A percentile compares a stretch with the other conserved stretches of the same genome.
These are phyloP conservation scores for Salix purpurea DNA, from an alignment of 345 rosid species.

Conservation along the genomic window DNA sequence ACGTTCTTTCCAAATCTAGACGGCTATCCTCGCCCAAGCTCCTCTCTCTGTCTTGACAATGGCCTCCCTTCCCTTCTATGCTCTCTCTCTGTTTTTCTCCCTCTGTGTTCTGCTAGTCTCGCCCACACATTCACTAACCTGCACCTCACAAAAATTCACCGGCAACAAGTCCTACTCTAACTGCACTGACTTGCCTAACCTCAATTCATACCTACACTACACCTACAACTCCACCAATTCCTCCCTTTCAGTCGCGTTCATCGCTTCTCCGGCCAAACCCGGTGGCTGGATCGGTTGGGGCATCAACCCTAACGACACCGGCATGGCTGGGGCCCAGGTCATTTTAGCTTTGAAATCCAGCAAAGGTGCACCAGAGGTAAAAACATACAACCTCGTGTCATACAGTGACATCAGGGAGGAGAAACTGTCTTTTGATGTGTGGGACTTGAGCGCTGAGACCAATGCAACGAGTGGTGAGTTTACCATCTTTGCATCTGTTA, in stretches of 20 bases:
- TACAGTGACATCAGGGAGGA: conserved; percentile 11
- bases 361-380: conserved; percentile 25
- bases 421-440: conserved; percentile 17
- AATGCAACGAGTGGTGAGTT: neutral
- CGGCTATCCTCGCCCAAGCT: neutral
- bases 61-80: conserved; percentile 15
- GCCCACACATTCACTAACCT: conserved; percentile 43
- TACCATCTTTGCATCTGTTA: conserved; percentile 20
- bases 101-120: conserved; percentile 33
- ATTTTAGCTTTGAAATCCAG: conserved; percentile 48
- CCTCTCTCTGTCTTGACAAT: neutral
- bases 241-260: conserved; percentile 72
- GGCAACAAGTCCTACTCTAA: conserved; percentile 28
- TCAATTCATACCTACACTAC: conserved; percentile 59
- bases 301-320: conserved; percentile 48
- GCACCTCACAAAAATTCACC: conserved; percentile 47
- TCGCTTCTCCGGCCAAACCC: conserved; percentile 42
- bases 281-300: conserved; percentile 83
- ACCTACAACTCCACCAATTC: conserved; percentile 61
- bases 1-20: neutral
- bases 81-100: conserved; percentile 12
- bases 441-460: conserved; percentile 18
- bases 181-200: conserved; percentile 52
- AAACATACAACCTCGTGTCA: conserved; percentile 13
- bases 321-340: conserved; percentile 67